Evolutionary conservation across 2,329 filamentous ascomycete species (phyloP), one percentile per base, ranked within the genome.

Genomic region (Verticillium zaregamsianum): DNA sequence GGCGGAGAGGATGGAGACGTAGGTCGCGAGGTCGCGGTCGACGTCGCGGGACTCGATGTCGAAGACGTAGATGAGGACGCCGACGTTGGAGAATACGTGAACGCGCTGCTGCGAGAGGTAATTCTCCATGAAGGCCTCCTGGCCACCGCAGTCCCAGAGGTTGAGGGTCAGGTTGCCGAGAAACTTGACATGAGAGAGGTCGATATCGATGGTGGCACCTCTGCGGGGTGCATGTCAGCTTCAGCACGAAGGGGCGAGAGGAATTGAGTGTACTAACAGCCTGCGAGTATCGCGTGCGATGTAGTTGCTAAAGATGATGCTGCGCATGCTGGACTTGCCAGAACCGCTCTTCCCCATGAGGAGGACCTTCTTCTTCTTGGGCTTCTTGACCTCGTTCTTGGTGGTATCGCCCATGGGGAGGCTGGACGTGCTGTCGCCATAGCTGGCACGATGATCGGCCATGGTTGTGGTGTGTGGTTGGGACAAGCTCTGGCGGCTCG

Each of bases 261-360:
- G 20, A 25, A 12, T 39, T 35, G 58, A 59, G 40, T 11, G 6
- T 12, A 74, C 82, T 73, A 71, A 85, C 83, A 99, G 81, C 62
- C 95, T 83, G 45, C 95, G 86, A 7, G 97, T 97, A 76, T 99
- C 95, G 73, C 96, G 93, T 61, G 95, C 95, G 67, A 98, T 93
- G 75, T 97, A 98, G 77, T 98, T 98, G 81, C 92, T 97, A 79
- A 99, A 99, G 74, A 99, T 97, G 72, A 99, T 98, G 72, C 91
- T 95, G 66, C 95, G 87, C 95, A 99, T 99, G 61, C 93, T 97
- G 52, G 93, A 97, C 79, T 99, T 99, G 61, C 95, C 95, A 0
- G 94, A 97, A 60, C 95, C 95, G 65, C 92, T 96, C 81, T 97
- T 97, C 69, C 95, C 95, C 95, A 93, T 93, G 65, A 93, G 80